A percentile compares a stretch with the other conserved stretches of the same genome.
Evolutionary conservation across 805 yeast genomes (phyloP).

Genomic region (Hemisphaericaspora nanyangensis): DNA sequence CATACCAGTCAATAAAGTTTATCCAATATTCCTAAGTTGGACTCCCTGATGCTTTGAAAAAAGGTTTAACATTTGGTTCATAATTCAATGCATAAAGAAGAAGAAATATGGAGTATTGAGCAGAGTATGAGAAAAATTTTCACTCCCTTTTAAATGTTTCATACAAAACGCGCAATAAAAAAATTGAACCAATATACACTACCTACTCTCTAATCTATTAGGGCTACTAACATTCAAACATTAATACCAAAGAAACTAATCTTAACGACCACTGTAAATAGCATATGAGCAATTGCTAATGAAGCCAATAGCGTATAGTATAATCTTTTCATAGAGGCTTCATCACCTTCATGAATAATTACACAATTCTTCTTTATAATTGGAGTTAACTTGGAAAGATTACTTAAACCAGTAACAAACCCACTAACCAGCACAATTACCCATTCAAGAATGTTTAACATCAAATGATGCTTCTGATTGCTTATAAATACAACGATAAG

Average conservation of each 20-base stretch:
- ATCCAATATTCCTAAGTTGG: not conserved
- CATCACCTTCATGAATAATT: constrained; percentile 20
- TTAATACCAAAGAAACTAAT: constrained; percentile 54
- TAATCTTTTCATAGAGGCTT: constrained; percentile 31
- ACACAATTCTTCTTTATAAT: constrained; percentile 32
- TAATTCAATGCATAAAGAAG: not conserved
- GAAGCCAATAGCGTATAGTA: constrained; percentile 33
- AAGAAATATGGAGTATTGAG: not conserved
- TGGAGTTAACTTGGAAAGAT: constrained; percentile 43
- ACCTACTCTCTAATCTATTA: constrained; percentile 2
- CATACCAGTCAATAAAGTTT: constrained; percentile 22
- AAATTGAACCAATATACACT: constrained; percentile 6
- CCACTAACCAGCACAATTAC: constrained; percentile 57
- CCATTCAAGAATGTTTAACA: constrained; percentile 60
- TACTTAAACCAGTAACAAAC: constrained; percentile 55
- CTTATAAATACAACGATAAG: constrained; percentile 51
- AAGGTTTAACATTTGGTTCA: too few species aligned
- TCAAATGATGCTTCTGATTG: constrained; percentile 25
- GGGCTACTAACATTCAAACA: constrained; percentile 3
- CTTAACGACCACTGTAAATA: constrained; percentile 62
- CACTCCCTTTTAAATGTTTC: not conserved
- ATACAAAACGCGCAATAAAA: not conserved
- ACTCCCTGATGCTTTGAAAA: too few species aligned
- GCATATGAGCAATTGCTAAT: constrained; percentile 48
- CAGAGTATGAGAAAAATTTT: not conserved